Evolutionary conservation across 768 basidiomycete species (phyloP), one percentile per base, ranked within the genome.

Genomic region (Macrolepiota fuliginosa): DNA sequence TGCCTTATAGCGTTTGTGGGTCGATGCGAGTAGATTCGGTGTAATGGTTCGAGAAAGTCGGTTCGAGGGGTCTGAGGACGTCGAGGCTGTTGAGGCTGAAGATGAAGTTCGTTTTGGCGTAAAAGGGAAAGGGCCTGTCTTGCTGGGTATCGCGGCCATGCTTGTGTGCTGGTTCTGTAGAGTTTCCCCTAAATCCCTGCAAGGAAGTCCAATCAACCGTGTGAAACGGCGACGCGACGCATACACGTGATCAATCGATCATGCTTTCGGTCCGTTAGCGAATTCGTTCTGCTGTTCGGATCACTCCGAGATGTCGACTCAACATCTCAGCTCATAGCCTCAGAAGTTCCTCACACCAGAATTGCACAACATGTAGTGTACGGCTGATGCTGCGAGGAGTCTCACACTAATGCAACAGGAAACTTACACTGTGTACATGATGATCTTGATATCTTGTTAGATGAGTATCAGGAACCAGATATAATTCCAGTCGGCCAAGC

Each of bases 1-100:
- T 0, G 88, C 84, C 68, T 88, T 90, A 76, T 87, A 89, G 69
- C 87, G 88, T 77, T 87, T 89, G 66, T 81, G 73, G 7, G 85
- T 81, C 1, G 77, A 74, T 52, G 77, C 59, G 60, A 63, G 73
- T 62, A 65, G 71, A 66, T 58, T 70, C 64, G 60, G 69, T 2
- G 74, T 71, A 45, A 76, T 65, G n/a, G 72, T 74, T 19, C 77
- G 57, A 0, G 79, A 64, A 39, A 77, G 74, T 15, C 62, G 63
- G 36, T 67, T 58, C 50, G 66, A 62, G 55, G 71, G 71, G 36
- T 70, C 64, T 22, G 69, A 64, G 35, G 68, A 64, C 42, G 68
- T 67, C 52, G 72, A 70, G 22, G 73, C 71, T 5, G 64, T 62
- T 32, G 67, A 58, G 9, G 58, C 63, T 17, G 52, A 19, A 5